Percentiles rank a stretch among this genome's conserved stretches.
Conservation (phyloP, 257 asterid species). For the Marsdenia floribunda region DNA sequence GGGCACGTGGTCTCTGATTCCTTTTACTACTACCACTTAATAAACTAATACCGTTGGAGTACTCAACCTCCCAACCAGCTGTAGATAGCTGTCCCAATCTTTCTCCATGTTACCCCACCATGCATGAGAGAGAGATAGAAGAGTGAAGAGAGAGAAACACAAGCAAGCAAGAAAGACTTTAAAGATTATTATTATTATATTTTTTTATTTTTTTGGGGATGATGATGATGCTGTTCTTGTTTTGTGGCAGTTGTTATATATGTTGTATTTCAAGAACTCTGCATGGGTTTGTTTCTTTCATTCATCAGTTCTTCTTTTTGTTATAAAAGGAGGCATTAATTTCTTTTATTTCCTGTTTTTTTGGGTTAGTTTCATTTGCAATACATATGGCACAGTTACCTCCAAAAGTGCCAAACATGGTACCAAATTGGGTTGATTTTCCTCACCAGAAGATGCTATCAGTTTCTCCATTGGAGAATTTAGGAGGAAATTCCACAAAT, state of each 20-base stretch:
- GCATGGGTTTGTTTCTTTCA: constrained; percentile 18
- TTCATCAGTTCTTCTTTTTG: too few relatives aligned
- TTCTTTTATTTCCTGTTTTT: too few relatives aligned
- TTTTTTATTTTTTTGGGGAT: constrained; percentile 14
- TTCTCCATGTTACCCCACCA: constrained; percentile 72
- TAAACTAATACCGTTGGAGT: constrained; percentile 67
- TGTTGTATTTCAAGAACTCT: constrained; percentile 26
- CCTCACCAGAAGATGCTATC: constrained; percentile 29
- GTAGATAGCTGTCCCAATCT: constrained; percentile 83
- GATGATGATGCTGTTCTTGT: constrained; percentile 34
- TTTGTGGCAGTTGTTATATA: constrained; percentile 28
- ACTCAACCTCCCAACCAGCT: constrained; percentile 63
- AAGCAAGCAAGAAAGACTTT: too few relatives aligned
- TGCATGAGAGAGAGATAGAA: constrained; percentile 7
- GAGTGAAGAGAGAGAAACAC: not conserved
- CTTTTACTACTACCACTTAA: constrained; percentile 42
- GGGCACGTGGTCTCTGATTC: constrained; percentile 93
- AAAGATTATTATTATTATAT: too few relatives aligned
- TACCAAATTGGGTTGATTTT: constrained; percentile 56
- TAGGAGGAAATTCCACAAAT: constrained; percentile 10
- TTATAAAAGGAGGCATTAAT: too few relatives aligned
- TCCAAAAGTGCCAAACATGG: constrained; percentile 67
- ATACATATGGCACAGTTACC: constrained; percentile 73
- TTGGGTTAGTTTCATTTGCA: constrained; percentile 2
- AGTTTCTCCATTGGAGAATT: constrained; percentile 27